A percentile compares a stretch with the other conserved stretches of the same genome.
These are phyloP conservation scores for Trichoderma asperelloides DNA, from an alignment of 495 filamentous ascomycete species.

Conservation along the genomic window DNA sequence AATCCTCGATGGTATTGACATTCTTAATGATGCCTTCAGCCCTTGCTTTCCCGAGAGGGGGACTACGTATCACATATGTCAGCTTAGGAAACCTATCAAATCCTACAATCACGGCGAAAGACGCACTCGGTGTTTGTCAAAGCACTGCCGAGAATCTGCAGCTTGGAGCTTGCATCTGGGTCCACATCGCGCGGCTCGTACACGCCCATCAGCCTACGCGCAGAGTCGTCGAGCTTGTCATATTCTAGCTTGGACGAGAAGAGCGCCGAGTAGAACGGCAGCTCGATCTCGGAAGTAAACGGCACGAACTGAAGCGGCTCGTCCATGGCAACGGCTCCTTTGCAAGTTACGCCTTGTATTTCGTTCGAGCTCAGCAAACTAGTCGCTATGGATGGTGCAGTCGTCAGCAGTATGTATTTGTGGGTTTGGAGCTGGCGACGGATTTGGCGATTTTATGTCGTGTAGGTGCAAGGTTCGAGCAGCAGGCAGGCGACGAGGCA, in stretches of 20 bases:
- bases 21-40: slow-evolving; percentile 94
- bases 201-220: slow-evolving; percentile 74
- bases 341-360: background rate
- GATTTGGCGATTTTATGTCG: background rate
- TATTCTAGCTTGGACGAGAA: slow-evolving; percentile 88
- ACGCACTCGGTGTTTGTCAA: slow-evolving; percentile 72
- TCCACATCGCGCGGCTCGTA: slow-evolving; percentile 73
- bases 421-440: background rate
- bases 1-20: slow-evolving; percentile 92
- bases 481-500: background rate
- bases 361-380: background rate
- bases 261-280: slow-evolving; percentile 86
- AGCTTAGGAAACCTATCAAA: background rate
- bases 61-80: slow-evolving; percentile 36
- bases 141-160: slow-evolving; percentile 83
- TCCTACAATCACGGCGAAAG: slow-evolving; percentile 13
- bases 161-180: slow-evolving; percentile 63
- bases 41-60: slow-evolving; percentile 60
- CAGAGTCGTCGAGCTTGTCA: slow-evolving; percentile 90
- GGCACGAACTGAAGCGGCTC: slow-evolving; percentile 56
- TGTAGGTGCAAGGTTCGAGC: background rate
- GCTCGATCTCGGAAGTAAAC: slow-evolving; percentile 87
- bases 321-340: slow-evolving; percentile 10
- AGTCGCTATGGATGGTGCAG: background rate
- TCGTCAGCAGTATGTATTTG: background rate